phyloP scores from a whole-genome alignment of 1,284 basidiomycete genomes.

The Exobasidium cylindrosporum region DNA sequence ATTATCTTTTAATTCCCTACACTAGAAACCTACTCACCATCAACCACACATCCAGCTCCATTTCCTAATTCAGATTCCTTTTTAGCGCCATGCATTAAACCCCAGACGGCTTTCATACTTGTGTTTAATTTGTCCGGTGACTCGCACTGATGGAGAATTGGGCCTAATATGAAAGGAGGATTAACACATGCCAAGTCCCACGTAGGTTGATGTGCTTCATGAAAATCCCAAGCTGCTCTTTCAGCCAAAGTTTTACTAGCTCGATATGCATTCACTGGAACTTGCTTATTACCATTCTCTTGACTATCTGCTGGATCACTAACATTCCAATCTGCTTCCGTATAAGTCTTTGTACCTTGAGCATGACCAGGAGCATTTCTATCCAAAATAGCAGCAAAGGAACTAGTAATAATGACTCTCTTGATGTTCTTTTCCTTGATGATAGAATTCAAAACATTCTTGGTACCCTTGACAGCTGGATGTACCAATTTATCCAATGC shows the following conservation, averaged over 20 bases:
- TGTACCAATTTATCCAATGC: slow-evolving; percentile 57
- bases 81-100: slow-evolving; percentile 56
- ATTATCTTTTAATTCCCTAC: no score
- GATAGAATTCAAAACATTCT: slow-evolving; percentile 63
- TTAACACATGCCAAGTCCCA: slow-evolving; percentile 42
- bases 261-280: slow-evolving; percentile 59
- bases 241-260: slow-evolving; percentile 70
- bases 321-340: slow-evolving; percentile 68
- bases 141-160: slow-evolving; percentile 61
- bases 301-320: slow-evolving; percentile 58
- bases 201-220: slow-evolving; percentile 26
- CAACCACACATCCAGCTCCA: slow-evolving; percentile 60
- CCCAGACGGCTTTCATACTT: slow-evolving; percentile 58
- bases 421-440: slow-evolving; percentile 60
- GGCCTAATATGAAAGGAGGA: slow-evolving; percentile 53
- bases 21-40: slow-evolving; percentile 53
- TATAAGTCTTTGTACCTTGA: slow-evolving; percentile 21
- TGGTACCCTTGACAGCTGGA: slow-evolving; percentile 67
- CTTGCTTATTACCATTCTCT: slow-evolving; percentile 31
- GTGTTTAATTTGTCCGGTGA: slow-evolving; percentile 61
- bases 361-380: slow-evolving; percentile 21
- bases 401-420: slow-evolving; percentile 68
- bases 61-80: slow-evolving; percentile 43
- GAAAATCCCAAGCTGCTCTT: slow-evolving; percentile 57
- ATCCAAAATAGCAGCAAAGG: slow-evolving; percentile 61